Base-by-base conservation (phyloP, 768 basidiomycete genomes). In the Albatrellus ellisii region DNA sequence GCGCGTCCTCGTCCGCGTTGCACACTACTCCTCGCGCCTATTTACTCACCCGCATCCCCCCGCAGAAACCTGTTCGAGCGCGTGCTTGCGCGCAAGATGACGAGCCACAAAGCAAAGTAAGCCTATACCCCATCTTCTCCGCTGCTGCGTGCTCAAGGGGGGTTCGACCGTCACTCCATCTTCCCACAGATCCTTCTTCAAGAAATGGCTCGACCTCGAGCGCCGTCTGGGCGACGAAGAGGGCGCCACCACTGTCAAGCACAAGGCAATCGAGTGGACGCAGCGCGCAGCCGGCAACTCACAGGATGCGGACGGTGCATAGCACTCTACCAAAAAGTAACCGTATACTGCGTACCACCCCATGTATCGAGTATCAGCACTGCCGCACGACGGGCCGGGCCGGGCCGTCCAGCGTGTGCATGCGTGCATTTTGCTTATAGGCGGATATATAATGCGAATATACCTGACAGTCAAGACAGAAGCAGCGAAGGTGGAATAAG, bases 171-270 rank as follows among this genome's bases (percentile, higher is more conserved):
- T n/a, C 31, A 40, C 17, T 41, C 31, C 6, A 45, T 39, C 44
- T 18, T 44, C 22, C 36, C 10, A 31, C 44, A 91, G 88, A 62
- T 75, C 80, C 22, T 81, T 97, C 61, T 98, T 99, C 74, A 99
- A 99, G 63, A 97, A 97, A 60, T 95, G 92, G 88, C 67, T 98
- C 25, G 79, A 79, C 45, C 61, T 95, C 28, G 95, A 98, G 59
- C 76, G 74, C 51, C 73, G 76, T 50, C 62, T 91, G 45, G 95
- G 94, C 4, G 87, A 95, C 52, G 87, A 84, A 45, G 79, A 80
- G 32, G 90, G 91, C 15, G 79, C 75, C 21, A 70, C 73, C 24
- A 56, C 58, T 35, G 92, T 95, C 35, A 99, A 97, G 66, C 67
- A 75, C 50, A 86, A 82, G 57, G 95, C 95, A 10, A 63, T 90